These are phyloP conservation scores for Diaporthe sp. DNA, from an alignment of 2,329 filamentous ascomycete species.

Conservation along the genomic window DNA sequence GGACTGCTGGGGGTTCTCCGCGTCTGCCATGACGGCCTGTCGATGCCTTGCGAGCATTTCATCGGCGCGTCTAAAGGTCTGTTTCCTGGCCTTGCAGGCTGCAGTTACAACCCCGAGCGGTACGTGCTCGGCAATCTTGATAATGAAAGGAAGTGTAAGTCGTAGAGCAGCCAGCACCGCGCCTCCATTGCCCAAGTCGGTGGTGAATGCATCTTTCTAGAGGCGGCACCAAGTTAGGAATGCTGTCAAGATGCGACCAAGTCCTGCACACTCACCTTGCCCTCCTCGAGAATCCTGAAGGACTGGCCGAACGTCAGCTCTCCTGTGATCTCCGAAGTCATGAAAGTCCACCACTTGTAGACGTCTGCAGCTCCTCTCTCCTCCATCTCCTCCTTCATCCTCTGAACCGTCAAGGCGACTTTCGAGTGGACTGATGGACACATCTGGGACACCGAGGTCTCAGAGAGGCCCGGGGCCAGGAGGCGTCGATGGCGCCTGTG, in stretches of 20 bases:
- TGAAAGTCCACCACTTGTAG: constrained; percentile 66
- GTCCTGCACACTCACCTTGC: constrained; percentile 52
- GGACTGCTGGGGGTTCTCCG: background rate
- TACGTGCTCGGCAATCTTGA: constrained; percentile 29
- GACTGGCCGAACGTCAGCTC: constrained; percentile 68
- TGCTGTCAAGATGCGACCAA: background rate
- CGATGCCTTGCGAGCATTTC: constrained; percentile 25
- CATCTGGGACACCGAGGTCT: constrained; percentile 49
- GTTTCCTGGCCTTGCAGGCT: constrained; percentile 12
- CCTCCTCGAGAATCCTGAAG: constrained; percentile 63
- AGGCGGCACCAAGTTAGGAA: background rate
- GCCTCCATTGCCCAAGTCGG: constrained; percentile 1
- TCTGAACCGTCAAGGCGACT: constrained; percentile 54
- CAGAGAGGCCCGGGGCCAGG: constrained; percentile 55
- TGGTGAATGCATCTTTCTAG: constrained; percentile 24
- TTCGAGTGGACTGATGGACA: constrained; percentile 52
- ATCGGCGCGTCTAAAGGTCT: constrained; percentile 17
- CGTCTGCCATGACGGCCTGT: constrained; percentile 9
- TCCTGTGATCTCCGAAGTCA: constrained; percentile 66
- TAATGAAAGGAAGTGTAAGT: constrained; percentile 28
- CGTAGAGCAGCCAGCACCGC: constrained; percentile 11
- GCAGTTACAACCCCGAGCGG: constrained; percentile 17
- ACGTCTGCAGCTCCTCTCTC: constrained; percentile 56
- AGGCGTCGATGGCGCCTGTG: constrained; percentile 57
- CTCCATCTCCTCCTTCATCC: constrained; percentile 59